Percentiles rank a stretch among this genome's conserved stretches.
Evolutionary conservation across 2,329 filamentous ascomycete species (phyloP).

Genomic region (Cordyceps cicadae): DNA sequence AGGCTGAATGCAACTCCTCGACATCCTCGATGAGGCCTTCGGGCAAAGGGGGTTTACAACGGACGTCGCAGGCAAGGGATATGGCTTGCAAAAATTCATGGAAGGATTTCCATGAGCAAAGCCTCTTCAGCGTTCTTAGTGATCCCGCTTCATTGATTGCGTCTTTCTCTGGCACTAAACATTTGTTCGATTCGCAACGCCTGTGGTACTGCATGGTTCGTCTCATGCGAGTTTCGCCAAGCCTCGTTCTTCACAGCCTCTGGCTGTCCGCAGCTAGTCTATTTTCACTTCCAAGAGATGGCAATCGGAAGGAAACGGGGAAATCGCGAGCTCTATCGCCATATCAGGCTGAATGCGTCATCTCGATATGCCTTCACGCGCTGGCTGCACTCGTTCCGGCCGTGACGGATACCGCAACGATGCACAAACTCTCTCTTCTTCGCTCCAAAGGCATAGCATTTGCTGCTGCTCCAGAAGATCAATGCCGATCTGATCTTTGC

Average conservation of each 20-base stretch:
- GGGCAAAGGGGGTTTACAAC: constrained; percentile 7
- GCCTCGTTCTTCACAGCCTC: constrained; percentile 53
- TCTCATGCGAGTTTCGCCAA: constrained; percentile 48
- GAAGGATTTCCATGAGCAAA: constrained; percentile 55
- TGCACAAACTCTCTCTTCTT: constrained; percentile 54
- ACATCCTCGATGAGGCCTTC: constrained; percentile 7
- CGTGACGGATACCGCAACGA: constrained; percentile 35
- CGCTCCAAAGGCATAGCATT: constrained; percentile 46
- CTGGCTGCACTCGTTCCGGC: constrained; percentile 50
- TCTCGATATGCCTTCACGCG: constrained; percentile 56
- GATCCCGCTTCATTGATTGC: constrained; percentile 44
- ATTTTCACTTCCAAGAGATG: constrained; percentile 44
- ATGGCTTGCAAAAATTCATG: constrained; percentile 34
- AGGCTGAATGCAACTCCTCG: constrained; percentile 10
- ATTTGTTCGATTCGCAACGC: constrained; percentile 51
- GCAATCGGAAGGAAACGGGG: too few relatives aligned
- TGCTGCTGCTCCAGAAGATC: constrained; percentile 31
- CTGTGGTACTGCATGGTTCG: constrained; percentile 57
- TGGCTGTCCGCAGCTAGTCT: constrained; percentile 54
- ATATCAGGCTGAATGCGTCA: constrained; percentile 43
- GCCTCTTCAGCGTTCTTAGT: constrained; percentile 55
- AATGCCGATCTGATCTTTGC: constrained; percentile 41
- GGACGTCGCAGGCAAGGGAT: not conserved
- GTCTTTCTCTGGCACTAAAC: constrained; percentile 48
- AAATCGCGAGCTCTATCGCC: constrained; percentile 13